A percentile compares a stretch with the other conserved stretches of the same genome.
Evolutionary conservation across 306 rosid genomes (phyloP).

Genomic region (Glycine latifolia): DNA sequence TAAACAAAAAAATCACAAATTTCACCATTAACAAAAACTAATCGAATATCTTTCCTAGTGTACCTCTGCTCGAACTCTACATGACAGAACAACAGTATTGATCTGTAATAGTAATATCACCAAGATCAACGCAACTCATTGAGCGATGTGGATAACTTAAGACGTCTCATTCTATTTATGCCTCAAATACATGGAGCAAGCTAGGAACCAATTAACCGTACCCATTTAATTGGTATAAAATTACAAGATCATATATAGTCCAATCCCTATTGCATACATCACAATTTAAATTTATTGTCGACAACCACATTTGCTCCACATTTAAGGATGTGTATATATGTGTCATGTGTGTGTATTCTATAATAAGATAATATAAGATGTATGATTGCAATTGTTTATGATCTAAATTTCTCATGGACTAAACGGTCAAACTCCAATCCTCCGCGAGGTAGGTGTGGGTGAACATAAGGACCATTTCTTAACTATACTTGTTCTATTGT

Average conservation of each 20-base stretch:
- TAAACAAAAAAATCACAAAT: too few relatives aligned
- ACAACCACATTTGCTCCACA: conserved; percentile 5
- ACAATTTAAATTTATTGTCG: background rate
- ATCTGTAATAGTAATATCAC: too few relatives aligned
- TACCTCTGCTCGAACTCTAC: too few relatives aligned
- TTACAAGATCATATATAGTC: background rate
- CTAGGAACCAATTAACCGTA: background rate
- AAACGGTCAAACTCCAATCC: background rate
- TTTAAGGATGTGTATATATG: background rate
- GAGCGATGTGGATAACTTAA: background rate
- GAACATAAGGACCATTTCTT: background rate
- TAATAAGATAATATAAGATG: background rate
- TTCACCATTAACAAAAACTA: too few relatives aligned
- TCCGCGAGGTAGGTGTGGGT: background rate
- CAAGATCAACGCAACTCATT: too few relatives aligned
- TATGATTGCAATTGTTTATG: background rate
- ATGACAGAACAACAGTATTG: too few relatives aligned
- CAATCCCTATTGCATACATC: background rate
- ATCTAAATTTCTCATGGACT: background rate
- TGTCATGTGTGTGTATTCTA: background rate
- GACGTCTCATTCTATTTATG: background rate
- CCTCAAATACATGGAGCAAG: background rate
- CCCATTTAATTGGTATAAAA: background rate
- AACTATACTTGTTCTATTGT: background rate
- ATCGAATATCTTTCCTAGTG: too few relatives aligned